Base-by-base conservation (phyloP, 192 early-diverging fungal genomes). In the Coemansia sp. region DNA sequence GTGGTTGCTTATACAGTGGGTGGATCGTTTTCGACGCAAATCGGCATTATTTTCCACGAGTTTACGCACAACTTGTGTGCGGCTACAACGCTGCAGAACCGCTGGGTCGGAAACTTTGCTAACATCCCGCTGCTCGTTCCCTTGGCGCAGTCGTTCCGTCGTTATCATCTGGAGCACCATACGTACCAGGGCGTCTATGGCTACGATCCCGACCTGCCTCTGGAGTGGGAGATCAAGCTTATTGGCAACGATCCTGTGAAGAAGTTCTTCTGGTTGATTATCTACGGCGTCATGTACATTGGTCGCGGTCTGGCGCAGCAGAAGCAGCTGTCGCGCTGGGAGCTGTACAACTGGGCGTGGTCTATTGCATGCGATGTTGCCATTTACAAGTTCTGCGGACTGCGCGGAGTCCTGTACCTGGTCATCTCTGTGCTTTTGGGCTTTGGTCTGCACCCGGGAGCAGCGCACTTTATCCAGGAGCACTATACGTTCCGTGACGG, bases 391-490 rank as follows among this genome's bases (percentile, higher is more conserved):
- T 72, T 84, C 68, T 90, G 87, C 68, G 92, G 92, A 3, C 60
- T 64, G 39, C 84, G 85, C 70, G 92, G 92, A 9, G 62, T 93
- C 17, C 42, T 88, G 33, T 94, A 93, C 67, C 81, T 94, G 26
- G 77, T 88, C 52, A 52, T 85, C 30, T 91, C 90, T 17, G 78
- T 93, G 35, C 89, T 89, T 82, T 86, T 97, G 64, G 94, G 94
- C 19, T 94, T 92, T 72, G 89, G 90, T 26, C 76, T 96, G 28
- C 96, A 98, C 75, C 95, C 95, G 9, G 93, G 91, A 14, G 95
- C 96, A 7, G 96, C 92, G 28, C 96, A 98, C 76, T 98, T 98
- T 64, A 90, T 98, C 71, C 93, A 95, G 82, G 96, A 98, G 85
- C 96, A 98, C 82, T 98, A 94, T 76, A 95, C 94, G 3, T 96